Conservation (phyloP, 2,329 filamentous ascomycete species). For the Ophiostoma sp. region DNA sequence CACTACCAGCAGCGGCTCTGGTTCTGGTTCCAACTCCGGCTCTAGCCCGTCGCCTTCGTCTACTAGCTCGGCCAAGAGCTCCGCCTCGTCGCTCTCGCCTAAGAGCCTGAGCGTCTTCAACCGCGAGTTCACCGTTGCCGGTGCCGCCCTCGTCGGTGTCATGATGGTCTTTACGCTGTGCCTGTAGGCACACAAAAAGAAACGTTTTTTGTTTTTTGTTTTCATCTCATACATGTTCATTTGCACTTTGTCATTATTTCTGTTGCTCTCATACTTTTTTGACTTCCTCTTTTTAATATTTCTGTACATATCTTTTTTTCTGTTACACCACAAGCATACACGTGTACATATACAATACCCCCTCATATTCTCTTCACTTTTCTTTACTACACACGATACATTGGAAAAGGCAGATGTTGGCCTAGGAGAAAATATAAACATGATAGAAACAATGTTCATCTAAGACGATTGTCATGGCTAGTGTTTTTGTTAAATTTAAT, state of each 20-base stretch:
- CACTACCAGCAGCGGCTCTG: conserved; percentile 24
- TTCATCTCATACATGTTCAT: neutral
- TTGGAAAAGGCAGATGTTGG: neutral
- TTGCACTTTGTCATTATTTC: neutral
- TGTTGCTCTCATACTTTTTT: neutral
- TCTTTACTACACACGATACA: neutral
- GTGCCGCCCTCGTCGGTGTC: conserved; percentile 50
- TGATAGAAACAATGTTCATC: neutral
- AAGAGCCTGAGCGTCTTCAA: conserved; percentile 47
- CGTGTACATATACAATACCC: conserved; percentile 21
- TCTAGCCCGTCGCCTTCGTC: conserved; percentile 29
- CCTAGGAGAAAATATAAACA: neutral
- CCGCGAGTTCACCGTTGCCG: conserved; percentile 52
- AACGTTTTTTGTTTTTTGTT: neutral
- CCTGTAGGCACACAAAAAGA: conserved; percentile 39
- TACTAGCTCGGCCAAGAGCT: conserved; percentile 30
- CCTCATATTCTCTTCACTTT: neutral
- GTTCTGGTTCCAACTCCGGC: conserved; percentile 29
- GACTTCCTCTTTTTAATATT: neutral
- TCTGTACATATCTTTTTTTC: conserved; percentile 8
- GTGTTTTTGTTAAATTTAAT: neutral
- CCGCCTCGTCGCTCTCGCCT: conserved; percentile 32
- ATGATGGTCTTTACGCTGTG: conserved; percentile 55
- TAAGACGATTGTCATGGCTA: neutral
- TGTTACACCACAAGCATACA: neutral